A percentile compares a stretch with the other conserved stretches of the same genome.
phyloP scores from a whole-genome alignment of 768 basidiomycete species.

The Tubosaeta sp. region DNA sequence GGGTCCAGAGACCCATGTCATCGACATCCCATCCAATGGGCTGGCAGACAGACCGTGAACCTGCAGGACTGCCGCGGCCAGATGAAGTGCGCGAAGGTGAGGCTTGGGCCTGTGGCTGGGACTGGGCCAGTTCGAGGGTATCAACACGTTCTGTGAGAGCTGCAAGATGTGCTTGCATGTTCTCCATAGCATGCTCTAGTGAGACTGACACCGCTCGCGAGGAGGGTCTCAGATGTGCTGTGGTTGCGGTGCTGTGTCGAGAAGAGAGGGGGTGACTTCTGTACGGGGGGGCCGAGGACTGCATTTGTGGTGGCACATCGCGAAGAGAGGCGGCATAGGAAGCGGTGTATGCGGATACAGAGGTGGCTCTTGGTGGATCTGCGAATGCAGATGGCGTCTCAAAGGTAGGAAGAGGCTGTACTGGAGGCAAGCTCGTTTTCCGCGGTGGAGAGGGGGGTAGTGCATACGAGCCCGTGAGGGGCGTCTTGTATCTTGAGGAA shows the following conservation, averaged over 20 bases:
- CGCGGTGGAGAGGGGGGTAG: conserved; percentile 51
- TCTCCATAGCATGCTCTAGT: conserved; percentile 75
- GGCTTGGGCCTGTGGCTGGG: conserved; percentile 32
- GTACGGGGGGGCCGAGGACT: conserved; percentile 35
- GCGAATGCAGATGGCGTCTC: conserved; percentile 74
- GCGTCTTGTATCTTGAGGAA: conserved; percentile 79
- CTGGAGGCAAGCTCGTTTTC: conserved; percentile 45
- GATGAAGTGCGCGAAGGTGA: conserved; percentile 40
- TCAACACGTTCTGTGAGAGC: conserved; percentile 84
- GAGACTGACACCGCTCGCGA: conserved; percentile 31
- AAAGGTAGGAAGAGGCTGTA: conserved; percentile 69
- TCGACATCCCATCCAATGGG: conserved; percentile 61
- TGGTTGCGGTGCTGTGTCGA: conserved; percentile 33
- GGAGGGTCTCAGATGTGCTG: conserved; percentile 37
- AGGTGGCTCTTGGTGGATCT: conserved; percentile 36
- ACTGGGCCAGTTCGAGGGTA: conserved; percentile 44
- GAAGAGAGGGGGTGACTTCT: conserved; percentile 32
- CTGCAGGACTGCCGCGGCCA: conserved; percentile 42
- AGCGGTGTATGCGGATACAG: conserved; percentile 36
- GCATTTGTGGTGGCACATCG: conserved; percentile 35
- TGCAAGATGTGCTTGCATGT: conserved; percentile 75
- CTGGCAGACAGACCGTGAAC: conserved; percentile 22
- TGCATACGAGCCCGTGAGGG: conserved; percentile 57
- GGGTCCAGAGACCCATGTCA: conserved; percentile 81
- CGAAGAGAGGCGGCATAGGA: conserved; percentile 39